phyloP scores from a whole-genome alignment of 2,329 filamentous ascomycete genomes.

The Nigrospora osmanthi region DNA sequence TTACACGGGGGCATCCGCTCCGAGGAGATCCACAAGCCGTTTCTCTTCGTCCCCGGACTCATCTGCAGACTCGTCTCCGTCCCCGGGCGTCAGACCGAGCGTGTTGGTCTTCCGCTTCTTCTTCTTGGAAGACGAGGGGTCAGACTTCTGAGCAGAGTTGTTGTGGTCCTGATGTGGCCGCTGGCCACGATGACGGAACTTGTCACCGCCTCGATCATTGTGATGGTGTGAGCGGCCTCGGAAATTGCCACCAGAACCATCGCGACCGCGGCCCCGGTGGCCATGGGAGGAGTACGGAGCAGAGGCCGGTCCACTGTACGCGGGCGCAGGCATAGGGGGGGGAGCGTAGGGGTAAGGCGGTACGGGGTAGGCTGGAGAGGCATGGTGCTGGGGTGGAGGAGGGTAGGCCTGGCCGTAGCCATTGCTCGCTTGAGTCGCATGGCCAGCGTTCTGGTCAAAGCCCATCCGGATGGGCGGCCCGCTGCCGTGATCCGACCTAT shows the following conservation, averaged over 20 bases:
- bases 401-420: constrained; percentile 31
- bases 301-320: constrained; percentile 6
- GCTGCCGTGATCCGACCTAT: constrained; percentile 21
- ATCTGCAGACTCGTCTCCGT: constrained; percentile 56
- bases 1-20: constrained; percentile 47
- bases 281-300: constrained; percentile 24
- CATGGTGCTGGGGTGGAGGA: constrained; percentile 30
- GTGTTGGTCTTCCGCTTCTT: constrained; percentile 68
- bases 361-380: constrained; percentile 19
- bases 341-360: constrained; percentile 27
- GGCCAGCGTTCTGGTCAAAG: constrained; percentile 15
- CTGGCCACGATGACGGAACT: constrained; percentile 26
- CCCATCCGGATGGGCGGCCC: constrained; percentile 24
- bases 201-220: constrained; percentile 28
- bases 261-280: constrained; percentile 34
- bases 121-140: constrained; percentile 47
- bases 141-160: constrained; percentile 41
- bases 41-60: constrained; percentile 67
- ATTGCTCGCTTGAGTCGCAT: constrained; percentile 23
- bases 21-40: constrained; percentile 43
- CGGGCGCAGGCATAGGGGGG: constrained; percentile 28
- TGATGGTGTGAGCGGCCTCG: constrained; percentile 31
- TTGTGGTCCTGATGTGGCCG: constrained; percentile 21
- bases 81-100: constrained; percentile 61
- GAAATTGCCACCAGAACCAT: constrained; percentile 12